Evolutionary conservation across 2,329 filamentous ascomycete genomes (phyloP), one percentile per base, ranked within the genome.

Genomic region (Aspergillus sp.): DNA sequence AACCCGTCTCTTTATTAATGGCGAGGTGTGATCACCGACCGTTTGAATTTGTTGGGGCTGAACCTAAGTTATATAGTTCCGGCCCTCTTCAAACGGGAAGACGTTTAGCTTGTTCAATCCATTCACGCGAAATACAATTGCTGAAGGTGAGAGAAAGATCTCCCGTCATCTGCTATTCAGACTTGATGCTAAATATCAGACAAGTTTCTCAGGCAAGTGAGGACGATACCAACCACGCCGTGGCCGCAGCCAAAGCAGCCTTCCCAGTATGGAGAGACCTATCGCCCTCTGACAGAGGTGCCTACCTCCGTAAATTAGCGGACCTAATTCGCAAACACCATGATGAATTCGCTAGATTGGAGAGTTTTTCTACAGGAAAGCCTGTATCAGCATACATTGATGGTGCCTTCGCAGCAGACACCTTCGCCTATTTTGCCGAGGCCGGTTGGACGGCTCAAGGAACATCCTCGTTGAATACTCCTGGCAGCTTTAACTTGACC

Each of bases 221-320:
- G 26, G 43, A 69, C 50, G 74, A 76, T 44, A 69, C 71, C 17
- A 65, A 76, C 53, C 63, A 66, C 22, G 75, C 75, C 9, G 74
- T 76, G 20, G 65, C 66, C 20, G 72, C 71, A n/a, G 74, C 73
- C 44, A 67, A 71, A 50, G 67, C 67, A 13, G 73, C 74, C 3
- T 75, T 74, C 53, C 71, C 73, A 30, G 62, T 70, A 26, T 77
- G 74, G 74, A 66, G 68, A 15, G 70, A 73, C 11, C 65, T 76
- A n/a, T 68, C 69, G 3, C 67, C 72, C 6, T 58, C 64, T 24
- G 59, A 69, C 36, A 65, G 75, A 12, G 70, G 69, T 5, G 59
- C 24, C 11, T 71, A 70, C 32, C 54, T 76, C n/a, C 70, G 66
- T 50, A 73, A 70, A 38, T 57, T 76, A 12, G 66, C 72, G 1